Percentiles rank a stretch among this genome's conserved stretches.
Evolutionary conservation across 2,329 filamentous ascomycete species (phyloP).

Genomic region (Ceratocystis destructans): DNA sequence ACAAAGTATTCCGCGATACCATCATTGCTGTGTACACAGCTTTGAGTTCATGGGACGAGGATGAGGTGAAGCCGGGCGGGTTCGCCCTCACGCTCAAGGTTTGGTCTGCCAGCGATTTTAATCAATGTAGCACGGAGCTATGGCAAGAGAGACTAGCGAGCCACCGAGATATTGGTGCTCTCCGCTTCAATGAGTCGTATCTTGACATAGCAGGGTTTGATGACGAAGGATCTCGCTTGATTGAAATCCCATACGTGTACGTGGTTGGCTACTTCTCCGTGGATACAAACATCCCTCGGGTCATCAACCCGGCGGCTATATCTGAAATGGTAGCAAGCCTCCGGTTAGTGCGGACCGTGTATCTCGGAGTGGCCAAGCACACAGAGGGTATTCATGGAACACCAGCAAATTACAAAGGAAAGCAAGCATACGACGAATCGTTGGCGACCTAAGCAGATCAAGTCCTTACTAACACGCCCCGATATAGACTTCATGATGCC

Average conservation of each 20-base stretch:
- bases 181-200: constrained; percentile 37
- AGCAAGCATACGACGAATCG: not conserved
- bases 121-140: constrained; percentile 20
- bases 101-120: constrained; percentile 21
- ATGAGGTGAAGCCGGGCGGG: constrained; percentile 20
- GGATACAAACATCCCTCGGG: constrained; percentile 19
- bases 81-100: constrained; percentile 20
- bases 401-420: constrained; percentile 4
- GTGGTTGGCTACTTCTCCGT: constrained; percentile 21
- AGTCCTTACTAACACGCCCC: not conserved
- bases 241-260: constrained; percentile 40
- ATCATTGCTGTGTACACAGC: constrained; percentile 14
- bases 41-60: constrained; percentile 20
- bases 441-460: not conserved
- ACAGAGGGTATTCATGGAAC: not conserved
- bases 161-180: constrained; percentile 21
- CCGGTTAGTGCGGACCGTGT: constrained; percentile 18
- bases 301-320: constrained; percentile 21
- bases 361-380: constrained; percentile 20
- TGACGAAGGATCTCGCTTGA: constrained; percentile 44
- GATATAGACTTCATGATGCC: constrained; percentile 16
- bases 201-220: constrained; percentile 48
- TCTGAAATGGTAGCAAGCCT: constrained; percentile 21
- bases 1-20: constrained; percentile 14
- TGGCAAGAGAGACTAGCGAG: constrained; percentile 21